Evolutionary conservation across 2,329 filamentous ascomycete genomes (phyloP).

Genomic region (Claviceps lovelessii): DNA sequence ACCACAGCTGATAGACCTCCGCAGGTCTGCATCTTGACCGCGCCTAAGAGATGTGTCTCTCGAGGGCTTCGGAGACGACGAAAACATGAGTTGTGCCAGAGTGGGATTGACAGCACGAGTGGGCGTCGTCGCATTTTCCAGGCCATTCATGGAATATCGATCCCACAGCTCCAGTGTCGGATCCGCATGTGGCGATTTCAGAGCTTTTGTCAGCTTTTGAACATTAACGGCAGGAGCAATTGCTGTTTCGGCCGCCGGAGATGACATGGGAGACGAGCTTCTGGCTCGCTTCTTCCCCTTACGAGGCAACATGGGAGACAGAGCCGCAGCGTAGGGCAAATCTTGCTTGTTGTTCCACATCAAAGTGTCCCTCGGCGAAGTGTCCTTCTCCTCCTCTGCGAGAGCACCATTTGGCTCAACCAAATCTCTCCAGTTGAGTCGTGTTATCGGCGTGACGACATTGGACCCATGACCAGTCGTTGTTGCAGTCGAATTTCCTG

Average conservation of each 20-base stretch:
- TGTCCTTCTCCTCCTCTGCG: constrained; percentile 29
- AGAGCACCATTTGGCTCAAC: constrained; percentile 28
- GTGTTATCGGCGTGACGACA: constrained; percentile 32
- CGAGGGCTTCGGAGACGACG: constrained; percentile 52
- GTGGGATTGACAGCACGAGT: constrained; percentile 38
- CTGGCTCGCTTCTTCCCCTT: constrained; percentile 51
- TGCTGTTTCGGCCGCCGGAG: constrained; percentile 39
- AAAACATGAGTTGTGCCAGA: constrained; percentile 52
- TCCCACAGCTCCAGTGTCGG: constrained; percentile 67
- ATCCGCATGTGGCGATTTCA: constrained; percentile 56
- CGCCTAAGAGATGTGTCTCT: constrained; percentile 28
- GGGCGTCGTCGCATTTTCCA: constrained; percentile 27
- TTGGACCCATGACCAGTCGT: background rate
- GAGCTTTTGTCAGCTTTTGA: constrained; percentile 39
- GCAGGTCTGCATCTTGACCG: constrained; percentile 29
- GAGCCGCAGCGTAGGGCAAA: constrained; percentile 23
- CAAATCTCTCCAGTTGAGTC: constrained; percentile 44
- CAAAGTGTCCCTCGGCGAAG: constrained; percentile 47
- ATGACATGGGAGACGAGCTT: constrained; percentile 60
- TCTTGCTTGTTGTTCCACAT: constrained; percentile 43
- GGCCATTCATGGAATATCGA: constrained; percentile 44
- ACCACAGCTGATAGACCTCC: constrained; percentile 55
- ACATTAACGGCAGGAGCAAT: constrained; percentile 38
- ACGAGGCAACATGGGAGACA: constrained; percentile 35
- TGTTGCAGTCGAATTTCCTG: constrained; percentile 8